Evolutionary conservation across 2,329 filamentous ascomycete genomes (phyloP).

Genomic region (Fusarium concolor): DNA sequence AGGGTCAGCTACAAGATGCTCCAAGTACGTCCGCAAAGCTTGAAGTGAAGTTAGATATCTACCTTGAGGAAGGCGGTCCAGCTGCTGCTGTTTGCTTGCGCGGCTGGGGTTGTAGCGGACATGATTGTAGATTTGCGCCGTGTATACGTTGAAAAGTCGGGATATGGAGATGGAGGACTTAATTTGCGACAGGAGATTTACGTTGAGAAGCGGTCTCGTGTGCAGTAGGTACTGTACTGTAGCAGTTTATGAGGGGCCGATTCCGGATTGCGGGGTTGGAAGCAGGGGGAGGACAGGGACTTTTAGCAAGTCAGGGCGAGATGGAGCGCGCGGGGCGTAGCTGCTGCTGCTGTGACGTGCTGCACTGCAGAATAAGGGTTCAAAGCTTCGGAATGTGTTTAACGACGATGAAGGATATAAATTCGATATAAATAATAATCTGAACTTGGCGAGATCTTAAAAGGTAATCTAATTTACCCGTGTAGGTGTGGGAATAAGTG

Average conservation of each 20-base stretch:
- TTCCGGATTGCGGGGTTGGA: slow-evolving; percentile 45
- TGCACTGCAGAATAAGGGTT: slow-evolving; percentile 8
- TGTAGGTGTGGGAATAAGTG: slow-evolving; percentile 1
- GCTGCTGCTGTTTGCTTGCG: slow-evolving; percentile 58
- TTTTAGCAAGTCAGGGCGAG: slow-evolving; percentile 2
- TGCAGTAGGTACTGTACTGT: slow-evolving; percentile 2
- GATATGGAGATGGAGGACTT: slow-evolving; percentile 14
- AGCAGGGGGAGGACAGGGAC: slow-evolving; percentile 22
- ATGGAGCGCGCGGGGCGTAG: slow-evolving; percentile 17
- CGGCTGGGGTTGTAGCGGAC: slow-evolving; percentile 47
- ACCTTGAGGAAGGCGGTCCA: slow-evolving; percentile 67
- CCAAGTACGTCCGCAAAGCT: not conserved
- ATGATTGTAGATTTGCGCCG: slow-evolving; percentile 41
- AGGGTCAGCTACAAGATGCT: slow-evolving; percentile 26
- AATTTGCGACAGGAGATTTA: slow-evolving; percentile 26
- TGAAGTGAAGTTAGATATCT: slow-evolving; percentile 23
- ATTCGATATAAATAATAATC: not conserved
- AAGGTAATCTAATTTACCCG: not conserved
- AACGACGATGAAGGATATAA: not conserved
- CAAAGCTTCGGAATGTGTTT: not conserved
- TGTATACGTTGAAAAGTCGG: not conserved
- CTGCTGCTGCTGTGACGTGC: slow-evolving; percentile 6
- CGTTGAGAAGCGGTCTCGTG: slow-evolving; percentile 33
- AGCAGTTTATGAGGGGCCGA: slow-evolving; percentile 39
- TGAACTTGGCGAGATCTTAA: not conserved